Percentiles rank a stretch among this genome's conserved stretches.
Evolutionary conservation across 2,329 filamentous ascomycete species (phyloP).

Genomic region (Phialophora expanda): DNA sequence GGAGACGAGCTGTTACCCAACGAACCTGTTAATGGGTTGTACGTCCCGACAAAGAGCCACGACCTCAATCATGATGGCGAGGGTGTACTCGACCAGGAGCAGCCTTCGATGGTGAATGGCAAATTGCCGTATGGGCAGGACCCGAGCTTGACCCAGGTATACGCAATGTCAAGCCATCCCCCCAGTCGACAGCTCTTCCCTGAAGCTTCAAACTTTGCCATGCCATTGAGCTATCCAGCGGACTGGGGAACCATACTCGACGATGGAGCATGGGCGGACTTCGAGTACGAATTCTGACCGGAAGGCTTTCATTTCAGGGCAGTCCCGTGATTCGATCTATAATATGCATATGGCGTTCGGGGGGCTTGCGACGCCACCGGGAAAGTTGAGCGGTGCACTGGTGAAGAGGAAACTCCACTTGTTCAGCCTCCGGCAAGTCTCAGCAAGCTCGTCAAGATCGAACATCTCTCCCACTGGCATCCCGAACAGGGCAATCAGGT

Average conservation of each 20-base stretch:
- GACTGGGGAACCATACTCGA: slow-evolving; percentile 32
- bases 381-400: slow-evolving; percentile 50
- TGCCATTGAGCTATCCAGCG: slow-evolving; percentile 26
- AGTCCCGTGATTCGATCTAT: slow-evolving; percentile 6
- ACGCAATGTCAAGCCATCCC: slow-evolving; percentile 22
- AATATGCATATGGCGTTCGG: slow-evolving; percentile 38
- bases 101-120: slow-evolving; percentile 7
- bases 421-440: slow-evolving; percentile 44
- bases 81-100: background rate
- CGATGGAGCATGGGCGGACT: slow-evolving; percentile 31
- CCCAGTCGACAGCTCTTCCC: slow-evolving; percentile 23
- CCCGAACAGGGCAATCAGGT: slow-evolving; percentile 38
- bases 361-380: slow-evolving; percentile 50
- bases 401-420: slow-evolving; percentile 52
- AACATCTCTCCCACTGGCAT: slow-evolving; percentile 41
- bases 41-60: slow-evolving; percentile 18
- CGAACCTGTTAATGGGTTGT: slow-evolving; percentile 29
- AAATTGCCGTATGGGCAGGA: slow-evolving; percentile 27
- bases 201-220: slow-evolving; percentile 18
- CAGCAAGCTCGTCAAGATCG: slow-evolving; percentile 48
- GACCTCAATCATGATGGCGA: background rate
- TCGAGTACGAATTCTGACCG: slow-evolving; percentile 30
- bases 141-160: slow-evolving; percentile 26
- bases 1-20: slow-evolving; percentile 28
- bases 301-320: background rate